Base-by-base conservation (phyloP, 2,329 filamentous ascomycete genomes). In the Fusarium nematophilum region DNA sequence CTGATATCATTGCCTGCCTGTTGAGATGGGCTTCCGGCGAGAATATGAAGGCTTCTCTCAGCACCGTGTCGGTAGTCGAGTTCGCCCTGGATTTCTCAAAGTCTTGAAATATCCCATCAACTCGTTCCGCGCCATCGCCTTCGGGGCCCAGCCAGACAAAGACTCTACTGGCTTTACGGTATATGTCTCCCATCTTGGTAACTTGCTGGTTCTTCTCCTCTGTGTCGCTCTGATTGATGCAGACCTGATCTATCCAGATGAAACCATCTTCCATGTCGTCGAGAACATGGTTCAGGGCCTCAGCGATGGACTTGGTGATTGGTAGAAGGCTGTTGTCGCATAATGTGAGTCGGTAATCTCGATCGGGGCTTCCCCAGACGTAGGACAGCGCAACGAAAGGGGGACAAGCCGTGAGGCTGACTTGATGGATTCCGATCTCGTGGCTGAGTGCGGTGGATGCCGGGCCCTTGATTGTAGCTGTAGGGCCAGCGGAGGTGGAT, bases 231-330 rank as follows among this genome's bases (percentile, higher is more conserved):
- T 37, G 34, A 23, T 37, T 37, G 14, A 37, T 37, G 34, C 34
- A 37, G 14, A 37, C 17, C 15, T 17, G 18, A 37, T 37, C 34
- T 11, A 37, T 71, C 68, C 11, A 61, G 57, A 53, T 30, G 29
- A 30, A 30, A 11, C 29, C 29, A 30, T 30, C 29, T 30, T 30
- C 29, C 5, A 30, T 30, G 29, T 30, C 29, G n/a, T 30, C 29
- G 29, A 30, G 29, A 30, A 30, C 11, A 30, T 30, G n/a, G n/a
- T 11, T 11, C 29, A 30, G 29, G 29, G 29, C 29, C 29, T 30
- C 29, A 30, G 29, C 29, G 29, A 30, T 13, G 29, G 29, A 30
- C 29, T 30, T 30, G 29, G 29, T 30, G 29, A 30, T 30, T 13
- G 29, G 29, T 30, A 30, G 29, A 13, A 30, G 29, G 29, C 29